phyloP scores from a whole-genome alignment of 2,329 filamentous ascomycete genomes.

The Xylaria multiplex region DNA sequence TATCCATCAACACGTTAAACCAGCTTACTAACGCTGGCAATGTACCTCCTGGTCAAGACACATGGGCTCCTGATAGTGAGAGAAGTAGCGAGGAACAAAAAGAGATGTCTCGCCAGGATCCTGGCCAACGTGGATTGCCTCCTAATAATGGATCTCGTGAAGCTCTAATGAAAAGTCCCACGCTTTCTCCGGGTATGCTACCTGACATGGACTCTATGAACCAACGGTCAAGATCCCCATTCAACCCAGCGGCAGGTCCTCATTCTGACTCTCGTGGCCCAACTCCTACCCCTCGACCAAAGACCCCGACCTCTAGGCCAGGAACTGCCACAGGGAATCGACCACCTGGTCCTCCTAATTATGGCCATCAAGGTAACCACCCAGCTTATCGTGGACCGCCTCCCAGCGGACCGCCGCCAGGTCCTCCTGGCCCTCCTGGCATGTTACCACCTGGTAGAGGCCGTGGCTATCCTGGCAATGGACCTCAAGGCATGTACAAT shows the following conservation, averaged over 20 bases:
- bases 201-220: slow-evolving; percentile 54
- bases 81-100: slow-evolving; percentile 50
- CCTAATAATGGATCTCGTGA: slow-evolving; percentile 67
- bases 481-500: slow-evolving; percentile 44
- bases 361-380: slow-evolving; percentile 42
- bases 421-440: slow-evolving; percentile 37
- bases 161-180: slow-evolving; percentile 57
- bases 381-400: slow-evolving; percentile 51
- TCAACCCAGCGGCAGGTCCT: slow-evolving; percentile 49
- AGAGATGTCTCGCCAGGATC: slow-evolving; percentile 48
- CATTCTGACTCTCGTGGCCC: slow-evolving; percentile 49
- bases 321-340: slow-evolving; percentile 45
- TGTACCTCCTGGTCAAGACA: slow-evolving; percentile 53
- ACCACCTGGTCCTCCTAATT: slow-evolving; percentile 40
- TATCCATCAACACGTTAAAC: slow-evolving; percentile 82
- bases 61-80: slow-evolving; percentile 44
- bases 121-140: slow-evolving; percentile 57
- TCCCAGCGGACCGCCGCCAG: slow-evolving; percentile 37
- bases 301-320: slow-evolving; percentile 47
- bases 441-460: slow-evolving; percentile 45
- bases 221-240: slow-evolving; percentile 58
- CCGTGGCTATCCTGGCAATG: slow-evolving; percentile 45
- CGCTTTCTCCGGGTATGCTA: slow-evolving; percentile 53
- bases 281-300: slow-evolving; percentile 48
- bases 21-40: slow-evolving; percentile 79